A percentile compares a stretch with the other conserved stretches of the same genome.
These are phyloP conservation scores for Helotiales sp. DNA, from an alignment of 2,329 filamentous ascomycete species.

Conservation along the genomic window DNA sequence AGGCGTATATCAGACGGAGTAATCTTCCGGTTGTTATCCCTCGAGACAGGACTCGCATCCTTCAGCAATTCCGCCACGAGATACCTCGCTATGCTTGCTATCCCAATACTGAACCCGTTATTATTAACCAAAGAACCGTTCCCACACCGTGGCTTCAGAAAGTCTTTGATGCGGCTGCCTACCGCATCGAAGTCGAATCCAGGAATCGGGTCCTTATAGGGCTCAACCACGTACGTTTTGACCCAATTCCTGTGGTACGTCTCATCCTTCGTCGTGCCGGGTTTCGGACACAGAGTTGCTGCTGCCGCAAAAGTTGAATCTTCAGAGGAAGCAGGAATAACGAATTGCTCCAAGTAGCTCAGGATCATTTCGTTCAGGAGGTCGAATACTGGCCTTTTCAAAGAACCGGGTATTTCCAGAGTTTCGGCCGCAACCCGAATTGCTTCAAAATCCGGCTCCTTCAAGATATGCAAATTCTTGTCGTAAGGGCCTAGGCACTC, in stretches of 20 bases:
- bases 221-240: neutral
- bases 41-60: neutral
- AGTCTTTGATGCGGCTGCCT: neutral
- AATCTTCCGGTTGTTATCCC: neutral
- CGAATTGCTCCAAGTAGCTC: conserved; percentile 6
- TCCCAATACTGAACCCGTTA: neutral
- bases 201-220: conserved; percentile 2
- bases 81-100: neutral
- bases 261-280: neutral
- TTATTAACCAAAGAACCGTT: neutral
- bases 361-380: conserved; percentile 5
- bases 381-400: neutral
- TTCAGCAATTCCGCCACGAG: conserved; percentile 1
- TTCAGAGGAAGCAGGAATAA: neutral
- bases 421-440: neutral
- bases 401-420: neutral
- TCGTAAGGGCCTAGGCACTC: conserved; percentile 1
- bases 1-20: neutral
- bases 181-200: neutral
- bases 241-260: neutral
- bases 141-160: neutral
- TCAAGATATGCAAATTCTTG: neutral
- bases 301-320: neutral
- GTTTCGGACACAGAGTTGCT: neutral
- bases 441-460: neutral